Percentiles rank a stretch among this genome's conserved stretches.
These are phyloP conservation scores for Penicillium sp. DNA, from an alignment of 2,329 filamentous ascomycete genomes.

Conservation along the genomic window DNA sequence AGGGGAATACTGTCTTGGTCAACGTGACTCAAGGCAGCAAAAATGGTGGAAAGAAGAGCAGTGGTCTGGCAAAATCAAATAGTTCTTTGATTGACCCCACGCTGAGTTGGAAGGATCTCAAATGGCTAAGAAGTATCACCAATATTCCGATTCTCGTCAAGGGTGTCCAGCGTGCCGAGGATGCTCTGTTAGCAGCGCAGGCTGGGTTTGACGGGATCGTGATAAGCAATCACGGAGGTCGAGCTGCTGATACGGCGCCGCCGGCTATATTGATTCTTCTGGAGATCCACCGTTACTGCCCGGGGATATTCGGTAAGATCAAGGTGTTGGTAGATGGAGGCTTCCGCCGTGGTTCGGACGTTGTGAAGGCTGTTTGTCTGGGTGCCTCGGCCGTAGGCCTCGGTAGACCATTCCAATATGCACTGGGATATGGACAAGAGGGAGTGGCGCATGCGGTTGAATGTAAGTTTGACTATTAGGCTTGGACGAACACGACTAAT, in stretches of 20 bases:
- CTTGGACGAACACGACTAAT: not conserved
- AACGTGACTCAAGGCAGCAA: conserved; percentile 6
- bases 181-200: conserved; percentile 11
- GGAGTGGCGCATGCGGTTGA: conserved; percentile 16
- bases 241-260: conserved; percentile 52
- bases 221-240: conserved; percentile 55
- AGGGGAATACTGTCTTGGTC: conserved; percentile 6
- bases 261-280: conserved; percentile 53
- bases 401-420: conserved; percentile 32
- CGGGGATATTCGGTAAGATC: conserved; percentile 49
- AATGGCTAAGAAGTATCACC: conserved; percentile 9
- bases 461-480: not conserved
- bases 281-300: conserved; percentile 52
- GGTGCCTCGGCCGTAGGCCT: conserved; percentile 56
- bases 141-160: conserved; percentile 12
- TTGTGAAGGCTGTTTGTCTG: conserved; percentile 55
- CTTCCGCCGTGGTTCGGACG: conserved; percentile 54
- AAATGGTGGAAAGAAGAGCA: conserved; percentile 8
- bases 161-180: conserved; percentile 13
- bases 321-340: conserved; percentile 57
- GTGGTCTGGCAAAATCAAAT: conserved; percentile 7
- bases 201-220: conserved; percentile 15
- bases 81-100: conserved; percentile 12
- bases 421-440: conserved; percentile 13
- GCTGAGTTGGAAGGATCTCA: conserved; percentile 14